phyloP scores from a whole-genome alignment of 306 rosid species.

The Nissolia schottii region DNA sequence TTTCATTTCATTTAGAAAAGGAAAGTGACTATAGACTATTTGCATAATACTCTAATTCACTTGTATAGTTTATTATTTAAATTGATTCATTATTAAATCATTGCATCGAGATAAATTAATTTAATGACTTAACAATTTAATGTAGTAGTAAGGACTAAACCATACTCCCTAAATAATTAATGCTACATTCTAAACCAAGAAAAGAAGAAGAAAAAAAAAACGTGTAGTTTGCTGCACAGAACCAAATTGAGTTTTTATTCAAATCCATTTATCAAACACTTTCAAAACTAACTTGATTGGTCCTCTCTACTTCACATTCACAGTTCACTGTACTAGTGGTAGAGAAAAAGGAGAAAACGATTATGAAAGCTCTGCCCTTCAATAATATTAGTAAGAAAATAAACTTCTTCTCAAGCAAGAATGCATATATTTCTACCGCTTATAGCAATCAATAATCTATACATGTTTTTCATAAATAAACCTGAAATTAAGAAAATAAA shows the following conservation, averaged over 20 bases:
- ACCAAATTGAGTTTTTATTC: not conserved
- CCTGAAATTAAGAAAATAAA: too few species aligned
- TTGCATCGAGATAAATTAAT: too few species aligned
- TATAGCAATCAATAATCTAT: too few species aligned
- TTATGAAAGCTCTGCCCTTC: not conserved
- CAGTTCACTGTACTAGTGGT: not conserved
- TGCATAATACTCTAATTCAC: too few species aligned
- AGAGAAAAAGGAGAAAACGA: not conserved
- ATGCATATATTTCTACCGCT: not conserved
- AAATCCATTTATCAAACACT: not conserved
- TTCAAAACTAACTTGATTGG: not conserved
- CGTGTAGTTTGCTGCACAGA: not conserved
- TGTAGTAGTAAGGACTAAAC: not conserved
- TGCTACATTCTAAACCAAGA: too few species aligned
- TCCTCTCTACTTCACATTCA: not conserved
- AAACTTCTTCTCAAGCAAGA: not conserved
- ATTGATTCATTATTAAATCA: too few species aligned
- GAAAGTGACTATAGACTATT: not conserved
- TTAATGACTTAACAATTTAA: too few species aligned
- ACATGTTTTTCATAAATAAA: too few species aligned
- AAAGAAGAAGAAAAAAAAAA: too few species aligned
- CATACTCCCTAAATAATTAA: not conserved
- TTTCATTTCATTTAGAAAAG: not conserved
- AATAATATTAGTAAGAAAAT: not conserved
- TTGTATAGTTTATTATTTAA: too few species aligned